These are phyloP conservation scores for Debaryomyces prosopidis DNA, from an alignment of 805 yeast species.

Conservation along the genomic window DNA sequence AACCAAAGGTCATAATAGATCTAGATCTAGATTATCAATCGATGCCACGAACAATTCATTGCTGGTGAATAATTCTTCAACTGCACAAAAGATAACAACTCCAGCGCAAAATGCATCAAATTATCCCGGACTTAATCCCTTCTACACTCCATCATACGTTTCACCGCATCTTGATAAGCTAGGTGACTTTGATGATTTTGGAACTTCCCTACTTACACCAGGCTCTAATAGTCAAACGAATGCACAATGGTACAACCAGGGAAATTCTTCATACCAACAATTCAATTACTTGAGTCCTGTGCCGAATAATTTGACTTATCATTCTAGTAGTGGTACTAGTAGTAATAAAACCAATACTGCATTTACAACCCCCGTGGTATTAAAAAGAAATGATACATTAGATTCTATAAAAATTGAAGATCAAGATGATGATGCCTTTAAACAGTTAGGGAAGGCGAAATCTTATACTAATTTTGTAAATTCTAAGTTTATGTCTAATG, in stretches of 20 bases:
- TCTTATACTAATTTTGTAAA: constrained; percentile 16
- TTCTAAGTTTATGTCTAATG: not conserved
- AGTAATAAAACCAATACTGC: not conserved
- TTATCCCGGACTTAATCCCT: constrained; percentile 23
- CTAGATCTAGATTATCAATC: constrained; percentile 40
- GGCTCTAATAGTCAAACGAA: not conserved
- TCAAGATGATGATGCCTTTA: constrained; percentile 45
- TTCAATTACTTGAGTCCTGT: constrained; percentile 14
- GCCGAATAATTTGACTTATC: constrained; percentile 2
- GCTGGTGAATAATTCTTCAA: constrained; percentile 7
- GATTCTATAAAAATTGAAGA: constrained; percentile 37
- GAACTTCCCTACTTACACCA: constrained; percentile 21
- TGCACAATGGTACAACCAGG: constrained; percentile 2
- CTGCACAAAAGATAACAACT: not conserved
- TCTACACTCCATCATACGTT: constrained; percentile 26
- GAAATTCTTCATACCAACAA: constrained; percentile 1
- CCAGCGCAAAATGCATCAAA: constrained; percentile 8
- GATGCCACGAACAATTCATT: constrained; percentile 26
- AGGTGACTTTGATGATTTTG: constrained; percentile 15
- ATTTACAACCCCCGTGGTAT: constrained; percentile 9
- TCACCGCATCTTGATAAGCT: constrained; percentile 23
- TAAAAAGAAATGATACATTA: constrained; percentile 26
- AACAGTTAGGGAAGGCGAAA: constrained; percentile 39
- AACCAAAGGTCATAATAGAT: constrained; percentile 36
- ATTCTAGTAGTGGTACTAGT: constrained; percentile 1